Conservation (phyloP, 2,329 filamentous ascomycete genomes). For the Bipolaris cookei region DNA sequence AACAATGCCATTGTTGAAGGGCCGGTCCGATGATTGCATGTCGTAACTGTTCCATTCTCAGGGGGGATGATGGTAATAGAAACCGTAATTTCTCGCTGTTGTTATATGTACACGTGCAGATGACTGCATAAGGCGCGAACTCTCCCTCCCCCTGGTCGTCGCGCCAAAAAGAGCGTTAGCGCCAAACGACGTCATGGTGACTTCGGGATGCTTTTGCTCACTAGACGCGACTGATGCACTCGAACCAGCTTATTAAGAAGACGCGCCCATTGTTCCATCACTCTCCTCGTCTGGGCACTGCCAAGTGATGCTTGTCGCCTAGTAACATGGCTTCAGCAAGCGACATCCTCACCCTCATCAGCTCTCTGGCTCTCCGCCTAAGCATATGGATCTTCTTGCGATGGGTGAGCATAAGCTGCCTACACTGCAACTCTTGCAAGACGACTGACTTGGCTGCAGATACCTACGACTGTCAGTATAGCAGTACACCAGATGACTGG, state of each 20-base stretch:
- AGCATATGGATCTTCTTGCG: conserved; percentile 65
- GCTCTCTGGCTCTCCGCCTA: conserved; percentile 60
- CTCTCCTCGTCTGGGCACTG: background rate
- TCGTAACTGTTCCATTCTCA: no score
- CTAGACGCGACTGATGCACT: conserved; percentile 11
- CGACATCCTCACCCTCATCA: conserved; percentile 45
- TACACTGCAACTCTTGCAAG: background rate
- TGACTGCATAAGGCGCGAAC: no score
- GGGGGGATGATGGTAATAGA: no score
- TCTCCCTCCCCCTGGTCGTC: background rate
- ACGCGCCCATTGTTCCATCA: conserved; percentile 9
- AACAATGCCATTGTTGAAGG: background rate
- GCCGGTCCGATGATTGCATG: no score
- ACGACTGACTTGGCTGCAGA: conserved; percentile 29
- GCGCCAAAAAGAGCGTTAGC: background rate
- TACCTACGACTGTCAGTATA: conserved; percentile 41
- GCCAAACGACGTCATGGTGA: conserved; percentile 15
- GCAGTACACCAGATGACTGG: no score
- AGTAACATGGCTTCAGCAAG: conserved; percentile 44
- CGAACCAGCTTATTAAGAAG: conserved; percentile 16
- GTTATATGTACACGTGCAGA: no score
- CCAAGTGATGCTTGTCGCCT: conserved; percentile 21
- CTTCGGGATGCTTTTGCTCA: conserved; percentile 1
- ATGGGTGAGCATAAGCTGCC: conserved; percentile 58
- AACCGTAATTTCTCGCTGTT: no score